These are phyloP conservation scores for Ogataea pignaliae DNA, from an alignment of 805 yeast species.

Conservation along the genomic window DNA sequence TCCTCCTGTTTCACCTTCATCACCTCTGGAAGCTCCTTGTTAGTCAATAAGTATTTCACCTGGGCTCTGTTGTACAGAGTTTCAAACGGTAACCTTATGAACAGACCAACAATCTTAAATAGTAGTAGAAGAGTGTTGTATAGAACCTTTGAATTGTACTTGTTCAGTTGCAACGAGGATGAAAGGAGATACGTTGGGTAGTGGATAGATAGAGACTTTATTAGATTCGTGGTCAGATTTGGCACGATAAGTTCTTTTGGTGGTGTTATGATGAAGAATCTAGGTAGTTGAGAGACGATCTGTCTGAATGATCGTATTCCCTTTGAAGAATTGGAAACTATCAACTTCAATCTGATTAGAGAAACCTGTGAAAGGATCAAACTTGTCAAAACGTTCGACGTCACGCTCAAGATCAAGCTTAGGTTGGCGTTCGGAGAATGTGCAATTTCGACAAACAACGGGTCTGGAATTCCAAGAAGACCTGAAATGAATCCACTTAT, in stretches of 20 bases:
- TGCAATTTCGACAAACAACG: slow-evolving; percentile 74
- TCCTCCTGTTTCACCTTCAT: slow-evolving; percentile 43
- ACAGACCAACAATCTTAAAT: slow-evolving; percentile 63
- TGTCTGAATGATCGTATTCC: slow-evolving; percentile 66
- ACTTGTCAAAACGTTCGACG: slow-evolving; percentile 71
- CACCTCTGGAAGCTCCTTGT: slow-evolving; percentile 33
- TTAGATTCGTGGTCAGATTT: slow-evolving; percentile 37
- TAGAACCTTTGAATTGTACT: slow-evolving; percentile 54
- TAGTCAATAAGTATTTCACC: slow-evolving; percentile 51
- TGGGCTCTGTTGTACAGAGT: slow-evolving; percentile 83
- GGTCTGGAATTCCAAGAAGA: slow-evolving; percentile 78
- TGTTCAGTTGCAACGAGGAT: slow-evolving; percentile 62
- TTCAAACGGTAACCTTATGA: slow-evolving; percentile 81
- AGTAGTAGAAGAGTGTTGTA: slow-evolving; percentile 56
- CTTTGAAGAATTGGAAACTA: slow-evolving; percentile 48
- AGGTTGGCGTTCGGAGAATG: slow-evolving; percentile 73
- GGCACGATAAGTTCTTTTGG: slow-evolving; percentile 65
- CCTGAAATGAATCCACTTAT: slow-evolving; percentile 84
- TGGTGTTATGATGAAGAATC: slow-evolving; percentile 34
- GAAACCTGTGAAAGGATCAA: slow-evolving; percentile 75
- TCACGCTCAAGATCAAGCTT: slow-evolving; percentile 62
- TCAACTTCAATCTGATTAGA: slow-evolving; percentile 70
- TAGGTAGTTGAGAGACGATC: slow-evolving; percentile 48
- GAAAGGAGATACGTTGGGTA: slow-evolving; percentile 53
- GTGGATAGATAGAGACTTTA: slow-evolving; percentile 25